phyloP scores from a whole-genome alignment of 306 rosid genomes.

The Lathyrus sativus region DNA sequence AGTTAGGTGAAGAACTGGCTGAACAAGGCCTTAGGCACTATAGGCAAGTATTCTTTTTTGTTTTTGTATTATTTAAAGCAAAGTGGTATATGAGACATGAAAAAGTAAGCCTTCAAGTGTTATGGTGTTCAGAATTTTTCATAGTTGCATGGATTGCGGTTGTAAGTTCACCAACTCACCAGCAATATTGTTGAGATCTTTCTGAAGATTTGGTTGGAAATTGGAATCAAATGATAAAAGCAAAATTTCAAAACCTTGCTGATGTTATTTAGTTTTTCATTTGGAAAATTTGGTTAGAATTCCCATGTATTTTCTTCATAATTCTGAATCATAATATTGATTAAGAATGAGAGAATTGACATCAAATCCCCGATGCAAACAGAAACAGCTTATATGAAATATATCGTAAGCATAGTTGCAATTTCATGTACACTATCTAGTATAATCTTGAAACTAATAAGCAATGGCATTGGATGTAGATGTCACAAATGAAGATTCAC shows the following conservation, averaged over 20 bases:
- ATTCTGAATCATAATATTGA: constrained; percentile 8
- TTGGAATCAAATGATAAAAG: background rate
- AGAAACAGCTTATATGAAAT: background rate
- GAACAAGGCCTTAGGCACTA: background rate
- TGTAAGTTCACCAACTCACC: background rate
- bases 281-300: constrained; percentile 4
- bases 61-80: background rate
- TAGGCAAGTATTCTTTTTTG: background rate
- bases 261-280: background rate
- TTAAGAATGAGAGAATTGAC: constrained; percentile 11
- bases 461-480: constrained; percentile 15
- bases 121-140: background rate
- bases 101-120: background rate
- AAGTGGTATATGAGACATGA: background rate
- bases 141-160: background rate
- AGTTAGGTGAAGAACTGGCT: background rate
- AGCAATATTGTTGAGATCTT: background rate
- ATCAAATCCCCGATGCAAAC: constrained; percentile 1
- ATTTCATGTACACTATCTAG: constrained; percentile 9
- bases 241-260: constrained; percentile 7
- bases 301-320: background rate
- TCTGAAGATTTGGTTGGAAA: background rate
- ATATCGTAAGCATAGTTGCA: background rate
- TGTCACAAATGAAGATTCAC: background rate
- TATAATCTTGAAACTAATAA: background rate